Evolutionary conservation across 306 rosid genomes (phyloP), one percentile per base, ranked within the genome.

Genomic region (Prunus mongolica): DNA sequence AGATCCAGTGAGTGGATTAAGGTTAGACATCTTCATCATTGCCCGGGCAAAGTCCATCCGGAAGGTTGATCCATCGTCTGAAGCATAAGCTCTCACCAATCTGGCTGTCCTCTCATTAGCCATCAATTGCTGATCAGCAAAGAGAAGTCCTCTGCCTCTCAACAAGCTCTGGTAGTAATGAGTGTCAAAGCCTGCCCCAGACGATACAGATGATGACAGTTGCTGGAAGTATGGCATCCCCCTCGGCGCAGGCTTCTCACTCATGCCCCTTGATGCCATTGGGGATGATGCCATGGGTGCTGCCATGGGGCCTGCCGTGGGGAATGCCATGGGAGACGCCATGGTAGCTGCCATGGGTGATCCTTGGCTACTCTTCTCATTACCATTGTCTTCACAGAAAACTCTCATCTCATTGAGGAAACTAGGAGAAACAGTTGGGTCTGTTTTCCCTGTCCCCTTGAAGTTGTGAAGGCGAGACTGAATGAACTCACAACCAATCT

Each of bases 51-150:
- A 94, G 85, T 91, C 96, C 87, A 78, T 81, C 38, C 95, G 88
- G 58, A 93, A 93, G 44, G 93, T 89, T 2, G 88, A 84, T 54
- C 97, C 93, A 5, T 90, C 91, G 16, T 91, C 97, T 0, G 95
- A 91, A 67, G 97, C 96, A 76, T 91, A 94, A 30, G 91, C 89
- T 58, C 82, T 76, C 5, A 92, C 93, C 82, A 90, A 49, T 62
- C 85, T 85, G 0, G 91, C 88, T 2, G 96, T 94, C 79, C 72
- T 87, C 82, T 73, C 78, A 18, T 82, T 66, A 12, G 87, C 89
- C 97, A 93, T 91, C 58, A 94, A 72, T 63, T 94, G 96, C 79
- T 94, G 97, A 83, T 94, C 98, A 56, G 98, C 85, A 80, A 76
- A 90, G 6, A 94, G 88, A 6, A 93, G 87, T 66, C 98, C 97